Evolutionary conservation across 2,329 filamentous ascomycete genomes (phyloP).

Genomic region (Alternaria infectoria): DNA sequence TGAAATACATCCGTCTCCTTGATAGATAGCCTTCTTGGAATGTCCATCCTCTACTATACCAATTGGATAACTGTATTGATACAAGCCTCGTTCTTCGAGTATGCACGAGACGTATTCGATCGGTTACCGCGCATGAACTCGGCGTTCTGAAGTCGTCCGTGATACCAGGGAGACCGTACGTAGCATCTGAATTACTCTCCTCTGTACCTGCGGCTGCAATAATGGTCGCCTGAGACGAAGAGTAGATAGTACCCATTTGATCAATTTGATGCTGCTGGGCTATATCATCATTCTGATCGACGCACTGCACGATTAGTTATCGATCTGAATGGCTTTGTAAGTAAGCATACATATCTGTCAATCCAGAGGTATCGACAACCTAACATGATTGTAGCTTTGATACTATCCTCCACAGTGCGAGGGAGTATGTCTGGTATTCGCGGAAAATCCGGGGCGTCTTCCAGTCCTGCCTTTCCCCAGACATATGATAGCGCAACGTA

Average conservation of each 20-base stretch:
- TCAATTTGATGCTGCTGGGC: background rate
- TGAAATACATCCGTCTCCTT: background rate
- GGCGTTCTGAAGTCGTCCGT: background rate
- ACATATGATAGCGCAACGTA: background rate
- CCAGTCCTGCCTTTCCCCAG: background rate
- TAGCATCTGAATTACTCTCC: background rate
- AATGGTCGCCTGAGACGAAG: background rate
- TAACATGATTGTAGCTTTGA: rapidly evolving
- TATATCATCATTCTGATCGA: background rate
- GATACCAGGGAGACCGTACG: background rate
- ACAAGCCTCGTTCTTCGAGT: no score
- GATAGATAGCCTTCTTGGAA: background rate
- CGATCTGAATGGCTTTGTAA: rapidly evolving
- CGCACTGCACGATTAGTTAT: background rate
- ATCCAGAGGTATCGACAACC: background rate
- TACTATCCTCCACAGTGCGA: background rate
- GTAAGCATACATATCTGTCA: background rate
- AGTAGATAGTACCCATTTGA: background rate
- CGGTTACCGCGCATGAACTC: no score
- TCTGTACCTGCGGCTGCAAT: background rate
- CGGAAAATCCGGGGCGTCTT: no score
- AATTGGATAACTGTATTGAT: no score
- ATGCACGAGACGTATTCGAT: no score
- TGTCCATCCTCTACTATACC: background rate
- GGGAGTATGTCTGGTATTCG: background rate